Evolutionary conservation across 805 yeast genomes (phyloP).

Genomic region (Yamadazyma laniorum): DNA sequence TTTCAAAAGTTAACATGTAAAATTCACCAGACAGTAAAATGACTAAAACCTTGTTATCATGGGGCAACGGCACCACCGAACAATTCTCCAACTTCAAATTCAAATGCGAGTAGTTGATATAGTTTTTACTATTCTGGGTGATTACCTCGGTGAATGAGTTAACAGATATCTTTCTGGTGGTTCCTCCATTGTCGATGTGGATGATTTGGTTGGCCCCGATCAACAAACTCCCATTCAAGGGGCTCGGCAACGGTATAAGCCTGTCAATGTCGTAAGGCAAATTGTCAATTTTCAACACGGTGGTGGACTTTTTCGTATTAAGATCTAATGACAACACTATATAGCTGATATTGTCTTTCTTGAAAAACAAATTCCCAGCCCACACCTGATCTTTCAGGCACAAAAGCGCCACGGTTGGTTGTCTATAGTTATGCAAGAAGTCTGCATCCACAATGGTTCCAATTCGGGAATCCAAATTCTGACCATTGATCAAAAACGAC

Average conservation of each 20-base stretch:
- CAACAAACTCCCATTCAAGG: constrained; percentile 66
- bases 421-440: constrained; percentile 71
- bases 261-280: constrained; percentile 74
- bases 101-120: constrained; percentile 48
- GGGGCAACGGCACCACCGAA: constrained; percentile 31
- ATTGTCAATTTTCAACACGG: constrained; percentile 60
- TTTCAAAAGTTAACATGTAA: constrained; percentile 33
- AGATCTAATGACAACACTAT: constrained; percentile 69
- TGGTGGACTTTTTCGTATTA: constrained; percentile 54
- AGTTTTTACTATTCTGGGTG: constrained; percentile 35
- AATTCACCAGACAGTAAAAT: constrained; percentile 33
- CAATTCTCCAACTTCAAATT: constrained; percentile 58
- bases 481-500: constrained; percentile 60
- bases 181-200: constrained; percentile 79
- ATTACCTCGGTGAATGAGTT: constrained; percentile 49
- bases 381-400: constrained; percentile 59
- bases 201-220: constrained; percentile 76
- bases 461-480: constrained; percentile 55
- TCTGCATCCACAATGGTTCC: constrained; percentile 67
- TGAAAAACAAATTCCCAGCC: constrained; percentile 69
- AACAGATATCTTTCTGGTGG: constrained; percentile 58
- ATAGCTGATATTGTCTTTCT: constrained; percentile 61
- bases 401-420: constrained; percentile 76
- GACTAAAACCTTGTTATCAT: constrained; percentile 34
- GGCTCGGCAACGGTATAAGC: constrained; percentile 60